Evolutionary conservation across 179 eudicot species (phyloP), one percentile per base, ranked within the genome.

Genomic region (Pouteria campechiana): DNA sequence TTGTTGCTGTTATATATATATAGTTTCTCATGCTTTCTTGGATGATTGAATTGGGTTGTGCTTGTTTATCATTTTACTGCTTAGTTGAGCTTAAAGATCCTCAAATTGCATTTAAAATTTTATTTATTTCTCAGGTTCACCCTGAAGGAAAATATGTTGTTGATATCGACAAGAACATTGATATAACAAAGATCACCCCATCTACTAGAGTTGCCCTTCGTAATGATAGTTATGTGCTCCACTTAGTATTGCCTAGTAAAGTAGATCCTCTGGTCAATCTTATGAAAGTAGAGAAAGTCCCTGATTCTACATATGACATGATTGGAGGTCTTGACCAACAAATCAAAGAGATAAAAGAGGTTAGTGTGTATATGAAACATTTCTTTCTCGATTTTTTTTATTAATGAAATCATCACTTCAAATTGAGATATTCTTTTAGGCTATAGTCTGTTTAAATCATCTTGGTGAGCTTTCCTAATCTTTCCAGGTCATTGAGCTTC

Each of bases 291-390:
- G 96, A 86, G 53, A 86, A 86, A 41, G 93, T 82, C 62, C 96
- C 96, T 52, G 93, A 82, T 57, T 79, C 93, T 44, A 82, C 95
- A 9, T 86, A 86, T 62, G 95, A 82, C 65, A 78, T 82, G 93
- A 86, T 86, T 54, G 95, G 95, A 59, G 96, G 96, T 30, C 77
- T 82, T 31, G 96, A 86, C 71, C 89, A 79, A 53, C 96, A 86
- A 67, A 86, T 86, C 13, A 83, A 86, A 68, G 96, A 86, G 74
- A 86, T 86, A 23, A 86, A 86, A 58, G 96, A 86, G 93, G 96
- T 82, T 33, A n/a, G n/a, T n/a, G n/a, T n/a, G 42, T 17, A 29
- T 17, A 16, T 35, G 16, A 31, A 21, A 24, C 44, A 19, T 44
- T 37, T 38, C 15, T 12, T 56, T 22, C 14, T 32, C 19, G 9